Conservation (phyloP, 2,329 filamentous ascomycete species). For the Bisporella sp. region DNA sequence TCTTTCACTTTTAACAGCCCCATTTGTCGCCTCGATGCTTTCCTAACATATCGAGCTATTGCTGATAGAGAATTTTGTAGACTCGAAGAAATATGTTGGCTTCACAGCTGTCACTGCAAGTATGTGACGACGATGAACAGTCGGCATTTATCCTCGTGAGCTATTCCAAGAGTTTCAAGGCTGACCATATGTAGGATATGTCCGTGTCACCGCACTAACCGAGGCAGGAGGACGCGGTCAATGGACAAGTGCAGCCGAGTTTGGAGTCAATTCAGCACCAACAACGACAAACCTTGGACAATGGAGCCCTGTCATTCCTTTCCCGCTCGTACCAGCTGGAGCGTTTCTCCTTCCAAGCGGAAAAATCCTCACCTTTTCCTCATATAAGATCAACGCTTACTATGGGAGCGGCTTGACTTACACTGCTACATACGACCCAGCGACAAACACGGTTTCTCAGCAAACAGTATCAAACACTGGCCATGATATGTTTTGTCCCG, state of each 20-base stretch:
- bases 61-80: background rate
- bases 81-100: background rate
- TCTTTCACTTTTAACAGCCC: too few relatives aligned
- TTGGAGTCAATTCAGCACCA: background rate
- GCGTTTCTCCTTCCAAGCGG: constrained; percentile 10
- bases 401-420: constrained; percentile 22
- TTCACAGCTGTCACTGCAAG: too few relatives aligned
- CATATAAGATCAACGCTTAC: constrained; percentile 6
- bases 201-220: background rate
- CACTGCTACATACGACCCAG: constrained; percentile 27
- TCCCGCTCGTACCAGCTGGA: constrained; percentile 14
- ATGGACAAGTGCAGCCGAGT: background rate
- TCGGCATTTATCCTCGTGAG: too few relatives aligned
- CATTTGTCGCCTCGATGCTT: too few relatives aligned
- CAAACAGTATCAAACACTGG: constrained; percentile 19
- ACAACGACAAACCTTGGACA: constrained; percentile 3
- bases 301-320: constrained; percentile 13
- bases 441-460: constrained; percentile 18
- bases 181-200: background rate
- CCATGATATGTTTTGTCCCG: constrained; percentile 18
- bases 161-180: too few relatives aligned
- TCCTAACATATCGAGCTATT: too few relatives aligned
- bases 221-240: background rate
- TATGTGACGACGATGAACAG: too few relatives aligned
- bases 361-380: constrained; percentile 12